Base-by-base conservation (phyloP, 176 grass and related monocot genomes). In the Areca catechu region DNA sequence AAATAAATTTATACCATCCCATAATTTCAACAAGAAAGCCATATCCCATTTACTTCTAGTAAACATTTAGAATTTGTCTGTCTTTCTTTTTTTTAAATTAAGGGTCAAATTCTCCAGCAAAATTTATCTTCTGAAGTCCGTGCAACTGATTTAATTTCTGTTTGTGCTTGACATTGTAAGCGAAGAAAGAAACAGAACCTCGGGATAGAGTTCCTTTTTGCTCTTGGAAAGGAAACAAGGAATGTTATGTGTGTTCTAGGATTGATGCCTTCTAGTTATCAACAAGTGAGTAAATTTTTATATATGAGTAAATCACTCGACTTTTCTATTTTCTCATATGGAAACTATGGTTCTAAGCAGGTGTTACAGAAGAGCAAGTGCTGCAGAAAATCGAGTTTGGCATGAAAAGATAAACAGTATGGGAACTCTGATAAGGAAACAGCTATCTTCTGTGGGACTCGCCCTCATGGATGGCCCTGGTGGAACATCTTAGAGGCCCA, bases 391-490 rank as follows among this genome's bases (percentile, higher is more conserved):
- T 97, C 9, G 58, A 85, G 55, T 16, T 30, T 60, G 0, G 93
- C 93, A 60, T 82, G 93, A 64, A 88, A 88, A 73, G 79, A 62
- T 1, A 88, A 97, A 67, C 65, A 85, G 57, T 97, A 80, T 19
- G 71, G 65, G 61, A 75, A 69, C 62, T 97, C 93, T 0, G 47
- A 91, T 91, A 24, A 25, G 92, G 61, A 87, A 54, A 61, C 86
- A 91, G 61, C 52, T 97, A 66, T 77, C 77, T 19, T 65, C 76
- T 7, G 29, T 61, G 16, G 93, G 93, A 49, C 78, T 97, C 27
- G 75, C 87, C 0, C 71, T 97, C 28, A 97, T 97, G 93, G 93
- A 97, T 20, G 70, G 74, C 2, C 83, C 78, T 5, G 69, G 77
- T 5, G 81, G 84, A 56, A 97, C 93, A 56, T 76, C 66, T 9